phyloP scores from a whole-genome alignment of 345 rosid genomes.

The Camelina neglecta region DNA sequence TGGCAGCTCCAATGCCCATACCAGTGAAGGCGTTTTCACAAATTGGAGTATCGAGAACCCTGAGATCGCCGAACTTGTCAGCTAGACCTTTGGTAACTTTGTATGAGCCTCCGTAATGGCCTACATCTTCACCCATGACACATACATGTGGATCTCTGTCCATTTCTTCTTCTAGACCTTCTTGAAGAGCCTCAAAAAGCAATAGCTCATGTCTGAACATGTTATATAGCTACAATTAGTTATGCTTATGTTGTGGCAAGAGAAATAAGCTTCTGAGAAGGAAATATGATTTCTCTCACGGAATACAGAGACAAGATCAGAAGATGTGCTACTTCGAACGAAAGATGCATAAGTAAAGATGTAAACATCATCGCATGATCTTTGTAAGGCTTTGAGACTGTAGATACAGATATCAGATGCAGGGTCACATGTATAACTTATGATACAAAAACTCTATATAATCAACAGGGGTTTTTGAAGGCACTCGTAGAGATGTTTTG shows the following conservation, averaged over 20 bases:
- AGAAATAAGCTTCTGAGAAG: background rate
- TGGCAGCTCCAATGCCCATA: slow-evolving; percentile 94
- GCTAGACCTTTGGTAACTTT: slow-evolving; percentile 85
- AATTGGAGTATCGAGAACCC: slow-evolving; percentile 91
- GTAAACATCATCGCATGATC: background rate
- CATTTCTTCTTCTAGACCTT: slow-evolving; percentile 98
- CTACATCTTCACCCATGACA: slow-evolving; percentile 93
- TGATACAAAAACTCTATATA: background rate
- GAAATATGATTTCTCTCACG: background rate
- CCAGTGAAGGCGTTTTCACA: slow-evolving; percentile 95
- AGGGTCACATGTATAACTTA: background rate
- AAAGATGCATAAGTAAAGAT: background rate
- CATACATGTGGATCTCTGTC: slow-evolving; percentile 81
- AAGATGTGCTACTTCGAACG: background rate
- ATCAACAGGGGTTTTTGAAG: background rate
- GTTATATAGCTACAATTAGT: slow-evolving; percentile 7
- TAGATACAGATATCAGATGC: background rate
- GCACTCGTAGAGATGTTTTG: background rate
- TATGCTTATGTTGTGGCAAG: background rate
- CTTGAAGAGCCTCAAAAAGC: slow-evolving; percentile 83
- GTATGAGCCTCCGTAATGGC: slow-evolving; percentile 93
- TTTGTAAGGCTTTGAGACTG: background rate
- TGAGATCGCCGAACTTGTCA: slow-evolving; percentile 69
- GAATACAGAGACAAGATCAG: background rate
- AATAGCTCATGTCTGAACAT: slow-evolving; percentile 73